Evolutionary conservation across 2,329 filamentous ascomycete species (phyloP), one percentile per base, ranked within the genome.

Genomic region (Trichophyton verrucosum): DNA sequence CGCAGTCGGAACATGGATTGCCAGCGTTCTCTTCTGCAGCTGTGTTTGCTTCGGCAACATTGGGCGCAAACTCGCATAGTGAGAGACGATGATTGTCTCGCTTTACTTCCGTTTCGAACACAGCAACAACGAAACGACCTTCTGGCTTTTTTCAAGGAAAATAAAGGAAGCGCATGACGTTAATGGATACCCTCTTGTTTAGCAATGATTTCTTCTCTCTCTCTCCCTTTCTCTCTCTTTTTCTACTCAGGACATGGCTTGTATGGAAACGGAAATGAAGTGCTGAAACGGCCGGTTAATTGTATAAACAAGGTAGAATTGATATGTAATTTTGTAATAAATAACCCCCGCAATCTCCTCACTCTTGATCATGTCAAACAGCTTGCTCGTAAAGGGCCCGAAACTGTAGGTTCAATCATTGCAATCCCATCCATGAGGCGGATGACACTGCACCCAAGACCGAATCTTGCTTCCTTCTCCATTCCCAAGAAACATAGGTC

Each of bases 31-130:
- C 58, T 99, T 96, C 72, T 96, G 94, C 75, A 95, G 89, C 69
- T 91, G 89, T 67, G 84, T 97, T 8, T 96, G 91, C 74, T 96
- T 99, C 78, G 94, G 94, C 9, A 97, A 96, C 70, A 90, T 99
- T 69, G 94, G 94, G 11, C 81, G 94, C 64, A 81, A 89, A 64
- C 75, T 97, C 24, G 53, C 61, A 6, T 40, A 42, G 11, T 60
- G 46, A 58, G 4, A 38, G 27, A 33, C 22, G 33, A n/a, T 53
- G 22, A 33, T 33, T 33, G 22, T 33, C 6, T 30, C 49, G 20
- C 49, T 27, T 30, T 33, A 38, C 33, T 53, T 53, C 27, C 15
- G 22, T 30, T 33, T 53, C 15, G 24, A 53, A 20, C 49, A 13
- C 17, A 17, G 3, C 49, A 33, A 30, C 20, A 22, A 47, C 44